phyloP scores from a whole-genome alignment of 2,329 filamentous ascomycete species.

The Hysterium pulicare region DNA sequence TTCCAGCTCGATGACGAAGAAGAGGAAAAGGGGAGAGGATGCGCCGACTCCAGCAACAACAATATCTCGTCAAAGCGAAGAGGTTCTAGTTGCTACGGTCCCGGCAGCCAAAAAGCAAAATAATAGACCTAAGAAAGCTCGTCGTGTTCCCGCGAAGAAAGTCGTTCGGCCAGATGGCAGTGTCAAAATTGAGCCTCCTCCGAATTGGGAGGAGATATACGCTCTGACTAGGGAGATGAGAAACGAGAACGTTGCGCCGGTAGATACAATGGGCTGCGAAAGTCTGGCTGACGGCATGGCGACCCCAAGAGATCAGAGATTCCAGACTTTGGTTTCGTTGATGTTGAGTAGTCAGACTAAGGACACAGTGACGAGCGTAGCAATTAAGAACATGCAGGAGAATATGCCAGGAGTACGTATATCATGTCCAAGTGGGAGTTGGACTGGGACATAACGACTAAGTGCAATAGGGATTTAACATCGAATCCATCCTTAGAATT shows the following conservation, averaged over 20 bases:
- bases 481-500: constrained; percentile 74
- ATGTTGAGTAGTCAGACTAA: constrained; percentile 95
- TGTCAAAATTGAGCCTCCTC: constrained; percentile 59
- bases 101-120: constrained; percentile 9
- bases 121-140: constrained; percentile 30
- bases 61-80: background rate
- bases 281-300: constrained; percentile 59
- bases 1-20: background rate
- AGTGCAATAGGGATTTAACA: constrained; percentile 55
- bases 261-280: constrained; percentile 97
- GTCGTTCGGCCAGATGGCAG: constrained; percentile 23
- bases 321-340: constrained; percentile 81
- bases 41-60: background rate
- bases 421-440: too few relatives aligned
- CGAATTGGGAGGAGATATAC: constrained; percentile 84
- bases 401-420: constrained; percentile 57
- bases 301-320: constrained; percentile 60
- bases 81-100: background rate
- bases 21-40: constrained; percentile 1
- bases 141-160: constrained; percentile 36
- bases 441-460: too few relatives aligned
- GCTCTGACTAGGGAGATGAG: constrained; percentile 73
- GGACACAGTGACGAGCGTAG: constrained; percentile 82
- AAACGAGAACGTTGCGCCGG: constrained; percentile 69
- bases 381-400: constrained; percentile 74